These are phyloP conservation scores for Trypethelium eluteriae DNA, from an alignment of 495 filamentous ascomycete genomes.

Conservation along the genomic window DNA sequence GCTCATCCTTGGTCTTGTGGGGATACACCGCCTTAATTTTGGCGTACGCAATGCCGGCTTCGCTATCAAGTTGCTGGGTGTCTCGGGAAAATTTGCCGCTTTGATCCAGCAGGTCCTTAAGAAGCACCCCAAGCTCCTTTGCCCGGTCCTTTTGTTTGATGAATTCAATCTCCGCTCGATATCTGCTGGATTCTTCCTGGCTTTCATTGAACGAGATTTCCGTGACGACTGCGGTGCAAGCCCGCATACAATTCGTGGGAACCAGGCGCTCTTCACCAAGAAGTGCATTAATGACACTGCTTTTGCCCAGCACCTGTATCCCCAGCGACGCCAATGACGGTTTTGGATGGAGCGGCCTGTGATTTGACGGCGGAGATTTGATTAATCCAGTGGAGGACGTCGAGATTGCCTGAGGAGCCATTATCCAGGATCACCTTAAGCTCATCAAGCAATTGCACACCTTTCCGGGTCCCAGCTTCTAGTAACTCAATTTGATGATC, in stretches of 20 bases:
- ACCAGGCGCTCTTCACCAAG: conserved; percentile 40
- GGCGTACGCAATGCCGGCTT: conserved; percentile 52
- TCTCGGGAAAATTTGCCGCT: conserved; percentile 42
- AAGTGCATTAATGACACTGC: conserved; percentile 32
- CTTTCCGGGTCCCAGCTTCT: conserved; percentile 37
- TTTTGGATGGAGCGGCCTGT: conserved; percentile 31
- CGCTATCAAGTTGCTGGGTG: conserved; percentile 39
- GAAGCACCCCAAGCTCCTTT: conserved; percentile 46
- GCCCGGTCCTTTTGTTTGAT: conserved; percentile 50
- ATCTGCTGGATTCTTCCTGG: conserved; percentile 41
- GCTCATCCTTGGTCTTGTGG: conserved; percentile 42
- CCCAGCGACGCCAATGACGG: conserved; percentile 33
- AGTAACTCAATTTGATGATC: conserved; percentile 32
- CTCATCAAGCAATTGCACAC: conserved; percentile 33
- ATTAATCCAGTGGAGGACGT: conserved; percentile 39
- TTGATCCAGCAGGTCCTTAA: conserved; percentile 47
- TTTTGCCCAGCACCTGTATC: conserved; percentile 35
- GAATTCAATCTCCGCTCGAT: conserved; percentile 59
- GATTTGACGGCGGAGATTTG: conserved; percentile 38
- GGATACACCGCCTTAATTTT: conserved; percentile 64
- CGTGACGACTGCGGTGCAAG: conserved; percentile 58
- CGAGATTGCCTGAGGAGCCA: conserved; percentile 18
- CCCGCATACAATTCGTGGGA: conserved; percentile 53
- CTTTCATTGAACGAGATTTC: conserved; percentile 56
- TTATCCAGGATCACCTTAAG: conserved; percentile 27